These are phyloP conservation scores for Ophiocordyceps australis DNA, from an alignment of 2,329 filamentous ascomycete species.

Conservation along the genomic window DNA sequence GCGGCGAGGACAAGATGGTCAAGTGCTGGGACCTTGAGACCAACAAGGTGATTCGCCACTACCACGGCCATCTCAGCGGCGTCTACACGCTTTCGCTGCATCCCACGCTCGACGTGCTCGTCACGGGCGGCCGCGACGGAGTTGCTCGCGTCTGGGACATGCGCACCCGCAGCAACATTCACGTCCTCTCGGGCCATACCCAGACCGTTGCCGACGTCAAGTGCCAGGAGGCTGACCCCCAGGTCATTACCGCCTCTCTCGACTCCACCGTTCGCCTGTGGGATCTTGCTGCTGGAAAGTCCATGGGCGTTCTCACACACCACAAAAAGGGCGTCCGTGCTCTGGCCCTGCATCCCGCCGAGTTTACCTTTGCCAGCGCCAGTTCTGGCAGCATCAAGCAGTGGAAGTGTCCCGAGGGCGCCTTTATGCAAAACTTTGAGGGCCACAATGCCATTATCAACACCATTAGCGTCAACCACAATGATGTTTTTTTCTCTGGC, in stretches of 20 bases:
- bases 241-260: constrained; percentile 84
- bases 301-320: constrained; percentile 88
- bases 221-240: constrained; percentile 91
- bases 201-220: constrained; percentile 77
- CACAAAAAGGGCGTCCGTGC: constrained; percentile 95
- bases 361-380: constrained; percentile 91
- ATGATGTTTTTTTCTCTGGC: constrained; percentile 88
- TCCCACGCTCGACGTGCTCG: constrained; percentile 83
- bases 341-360: constrained; percentile 67
- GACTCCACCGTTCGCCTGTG: constrained; percentile 84
- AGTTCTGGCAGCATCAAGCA: constrained; percentile 94
- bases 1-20: constrained; percentile 98
- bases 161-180: constrained; percentile 88
- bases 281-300: constrained; percentile 92
- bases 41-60: constrained; percentile 97
- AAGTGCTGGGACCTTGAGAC: constrained; percentile 99
- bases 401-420: constrained; percentile 96
- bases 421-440: constrained; percentile 98
- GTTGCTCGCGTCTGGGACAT: constrained; percentile 97
- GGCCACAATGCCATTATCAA: constrained; percentile 96
- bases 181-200: constrained; percentile 82
- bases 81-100: constrained; percentile 91
- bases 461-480: constrained; percentile 78
- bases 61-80: constrained; percentile 90
- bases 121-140: constrained; percentile 87